These are phyloP conservation scores for Populus nigra DNA, from an alignment of 345 rosid genomes.

Conservation along the genomic window DNA sequence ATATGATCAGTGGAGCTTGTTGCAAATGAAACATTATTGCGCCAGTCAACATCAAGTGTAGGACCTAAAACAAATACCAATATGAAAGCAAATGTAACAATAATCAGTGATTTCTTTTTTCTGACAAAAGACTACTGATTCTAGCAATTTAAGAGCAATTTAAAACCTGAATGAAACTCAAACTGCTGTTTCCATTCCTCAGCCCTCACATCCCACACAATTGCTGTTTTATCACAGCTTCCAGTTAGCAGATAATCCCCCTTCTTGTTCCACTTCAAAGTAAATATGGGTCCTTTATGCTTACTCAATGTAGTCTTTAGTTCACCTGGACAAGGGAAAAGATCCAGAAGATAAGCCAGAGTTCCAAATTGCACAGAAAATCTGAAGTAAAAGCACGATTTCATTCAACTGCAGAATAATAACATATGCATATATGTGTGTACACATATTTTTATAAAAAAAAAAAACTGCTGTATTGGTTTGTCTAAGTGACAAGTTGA, in stretches of 20 bases:
- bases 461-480: background rate
- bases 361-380: conserved; percentile 7
- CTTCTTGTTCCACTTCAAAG: conserved; percentile 99
- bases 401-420: background rate
- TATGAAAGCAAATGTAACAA: conserved; percentile 8
- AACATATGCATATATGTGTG: background rate
- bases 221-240: conserved; percentile 92
- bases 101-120: conserved; percentile 16
- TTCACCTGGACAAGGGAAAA: conserved; percentile 53
- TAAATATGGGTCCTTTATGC: conserved; percentile 95
- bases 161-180: conserved; percentile 79
- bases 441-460: background rate
- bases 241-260: conserved; percentile 99
- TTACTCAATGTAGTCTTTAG: conserved; percentile 77
- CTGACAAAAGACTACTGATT: background rate
- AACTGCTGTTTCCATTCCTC: conserved; percentile 95
- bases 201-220: conserved; percentile 97
- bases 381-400: background rate
- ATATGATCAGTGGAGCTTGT: conserved; percentile 91
- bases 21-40: conserved; percentile 91
- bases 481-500: background rate
- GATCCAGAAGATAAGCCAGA: background rate
- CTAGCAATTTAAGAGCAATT: background rate
- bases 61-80: conserved; percentile 55
- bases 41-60: conserved; percentile 99